Evolutionary conservation across 2,329 filamentous ascomycete species (phyloP), one percentile per base, ranked within the genome.

Genomic region (Colletotrichum spaethianum): DNA sequence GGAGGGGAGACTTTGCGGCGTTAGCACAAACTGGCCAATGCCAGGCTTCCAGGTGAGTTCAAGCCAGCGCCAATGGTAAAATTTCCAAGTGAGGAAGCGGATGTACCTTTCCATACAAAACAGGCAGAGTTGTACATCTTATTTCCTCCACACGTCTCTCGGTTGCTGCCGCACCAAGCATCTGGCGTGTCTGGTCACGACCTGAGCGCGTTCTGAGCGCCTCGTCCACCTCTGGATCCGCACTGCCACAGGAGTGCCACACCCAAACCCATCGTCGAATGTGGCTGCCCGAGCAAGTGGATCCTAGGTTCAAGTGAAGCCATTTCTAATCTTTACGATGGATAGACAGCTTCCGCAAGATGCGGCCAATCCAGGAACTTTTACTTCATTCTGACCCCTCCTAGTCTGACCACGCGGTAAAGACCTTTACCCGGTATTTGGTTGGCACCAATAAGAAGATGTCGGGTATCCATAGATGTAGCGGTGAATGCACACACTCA

Each of bases 21-120:
- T 72, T 72, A 72, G 53, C n/a, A 7, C 11, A 26, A 38, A 11
- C 59, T 50, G 70, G 46, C 70, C 60, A 64, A 67, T 64, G 40
- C 38, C 50, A 61, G 65, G 52, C 59, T 44, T 33, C 31, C 36
- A 46, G 52, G 59, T 36, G 48, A 53, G 57, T 52, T 38, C 56
- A 31, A 55, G 50, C 28, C 40, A 40, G 55, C 48, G 60, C 18
- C 36, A 36, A 48, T 28, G 31, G 59, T 53, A 63, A 57, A 68
- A 63, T 66, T 57, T 59, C 61, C 20, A 23, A 38, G 40, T 14
- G 1, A 40, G 31, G 23, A 42, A 42, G 16, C 46, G 2, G 31
- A 64, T 57, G 70, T 72, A 64, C 28, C 20, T 28, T 26, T 3
- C 18, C 60, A 9, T 20, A 16, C 16, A 63, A 42, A 8, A 14